These are phyloP conservation scores for Pseudozyma pruni DNA, from an alignment of 1,284 basidiomycete species.

Conservation along the genomic window DNA sequence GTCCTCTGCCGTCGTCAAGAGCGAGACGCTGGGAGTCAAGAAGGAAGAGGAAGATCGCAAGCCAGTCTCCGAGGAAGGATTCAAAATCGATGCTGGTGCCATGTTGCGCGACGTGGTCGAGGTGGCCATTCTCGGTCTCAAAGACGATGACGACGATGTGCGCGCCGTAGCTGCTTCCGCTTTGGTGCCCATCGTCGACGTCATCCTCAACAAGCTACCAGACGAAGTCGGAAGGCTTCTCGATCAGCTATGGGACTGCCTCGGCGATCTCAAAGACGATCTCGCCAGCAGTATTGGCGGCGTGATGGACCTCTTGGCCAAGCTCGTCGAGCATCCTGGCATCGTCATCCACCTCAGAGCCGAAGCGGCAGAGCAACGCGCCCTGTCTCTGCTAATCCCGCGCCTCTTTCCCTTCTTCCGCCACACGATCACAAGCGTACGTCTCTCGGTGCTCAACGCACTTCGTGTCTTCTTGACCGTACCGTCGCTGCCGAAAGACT, in stretches of 20 bases:
- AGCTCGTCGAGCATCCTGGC: slow-evolving; percentile 69
- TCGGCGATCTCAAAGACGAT: slow-evolving; percentile 94
- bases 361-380: slow-evolving; percentile 35
- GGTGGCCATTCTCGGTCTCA: slow-evolving; percentile 73
- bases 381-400: slow-evolving; percentile 80
- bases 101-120: slow-evolving; percentile 58
- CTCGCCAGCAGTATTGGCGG: slow-evolving; percentile 94
- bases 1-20: slow-evolving; percentile 19
- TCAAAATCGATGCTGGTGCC: slow-evolving; percentile 20
- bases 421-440: slow-evolving; percentile 93
- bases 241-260: slow-evolving; percentile 87
- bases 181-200: slow-evolving; percentile 83
- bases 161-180: slow-evolving; percentile 94
- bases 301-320: slow-evolving; percentile 84
- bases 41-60: slow-evolving; percentile 31
- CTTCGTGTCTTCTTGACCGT: slow-evolving; percentile 86
- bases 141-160: slow-evolving; percentile 95
- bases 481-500: slow-evolving; percentile 79
- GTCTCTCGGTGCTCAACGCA: slow-evolving; percentile 90
- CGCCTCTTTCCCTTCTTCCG: slow-evolving; percentile 96
- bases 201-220: slow-evolving; percentile 81
- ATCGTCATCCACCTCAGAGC: slow-evolving; percentile 78
- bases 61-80: background rate
- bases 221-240: slow-evolving; percentile 72
- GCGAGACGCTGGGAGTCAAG: slow-evolving; percentile 14